Conservation (phyloP, 1,284 basidiomycete genomes). For the Ustilago esculenta region DNA sequence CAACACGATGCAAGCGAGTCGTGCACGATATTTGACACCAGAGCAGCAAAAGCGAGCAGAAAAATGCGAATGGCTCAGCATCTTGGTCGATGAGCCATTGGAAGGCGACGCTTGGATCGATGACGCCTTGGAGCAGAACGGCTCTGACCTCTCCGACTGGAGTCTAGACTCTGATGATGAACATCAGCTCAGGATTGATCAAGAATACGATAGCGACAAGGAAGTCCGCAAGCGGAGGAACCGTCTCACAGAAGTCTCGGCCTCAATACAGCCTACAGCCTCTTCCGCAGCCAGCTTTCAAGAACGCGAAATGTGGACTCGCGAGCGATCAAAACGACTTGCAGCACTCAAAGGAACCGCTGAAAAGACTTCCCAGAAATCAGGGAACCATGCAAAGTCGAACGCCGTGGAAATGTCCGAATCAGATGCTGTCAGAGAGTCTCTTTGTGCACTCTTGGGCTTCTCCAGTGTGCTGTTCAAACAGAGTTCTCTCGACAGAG, state of each 20-base stretch:
- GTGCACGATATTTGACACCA: slow-evolving; percentile 30
- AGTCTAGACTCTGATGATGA: slow-evolving; percentile 33
- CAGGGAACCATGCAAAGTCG: background rate
- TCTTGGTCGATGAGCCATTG: slow-evolving; percentile 34
- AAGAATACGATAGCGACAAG: slow-evolving; percentile 38
- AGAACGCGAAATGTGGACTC: slow-evolving; percentile 22
- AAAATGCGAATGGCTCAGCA: slow-evolving; percentile 35
- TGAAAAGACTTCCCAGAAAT: background rate
- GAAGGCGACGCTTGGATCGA: slow-evolving; percentile 32
- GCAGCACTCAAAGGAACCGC: background rate
- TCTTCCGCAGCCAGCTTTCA: slow-evolving; percentile 5
- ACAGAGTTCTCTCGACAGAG: background rate
- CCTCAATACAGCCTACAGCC: slow-evolving; percentile 11
- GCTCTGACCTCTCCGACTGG: slow-evolving; percentile 42
- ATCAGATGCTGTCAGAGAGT: slow-evolving; percentile 31
- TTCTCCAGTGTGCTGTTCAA: slow-evolving; percentile 13
- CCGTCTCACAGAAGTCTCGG: slow-evolving; percentile 8
- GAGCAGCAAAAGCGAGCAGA: slow-evolving; percentile 36
- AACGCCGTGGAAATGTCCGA: slow-evolving; percentile 6
- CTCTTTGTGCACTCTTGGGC: slow-evolving; percentile 26
- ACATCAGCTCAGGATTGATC: slow-evolving; percentile 1
- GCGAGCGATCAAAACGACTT: background rate
- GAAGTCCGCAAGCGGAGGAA: slow-evolving; percentile 13
- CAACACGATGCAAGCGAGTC: slow-evolving; percentile 19
- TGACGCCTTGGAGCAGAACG: slow-evolving; percentile 4